phyloP scores from a whole-genome alignment of 768 basidiomycete species.

The Podaxis carcinomalis region DNA sequence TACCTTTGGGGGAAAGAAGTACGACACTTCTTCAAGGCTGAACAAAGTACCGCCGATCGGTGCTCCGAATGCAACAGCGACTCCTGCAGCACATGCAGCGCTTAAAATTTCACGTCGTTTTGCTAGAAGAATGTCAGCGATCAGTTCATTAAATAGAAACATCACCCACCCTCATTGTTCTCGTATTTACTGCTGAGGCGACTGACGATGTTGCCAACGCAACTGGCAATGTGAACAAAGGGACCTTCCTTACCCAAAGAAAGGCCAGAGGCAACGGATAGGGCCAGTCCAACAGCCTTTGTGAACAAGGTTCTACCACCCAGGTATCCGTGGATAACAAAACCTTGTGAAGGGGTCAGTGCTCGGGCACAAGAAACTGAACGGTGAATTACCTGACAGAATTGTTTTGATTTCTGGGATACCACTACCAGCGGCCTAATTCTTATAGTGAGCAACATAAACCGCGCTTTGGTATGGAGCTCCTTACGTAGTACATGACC shows the following conservation, averaged over 20 bases:
- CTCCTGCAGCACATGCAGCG: conserved; percentile 95
- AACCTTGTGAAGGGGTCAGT: conserved; percentile 45
- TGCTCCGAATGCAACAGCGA: conserved; percentile 95
- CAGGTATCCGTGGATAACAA: conserved; percentile 96
- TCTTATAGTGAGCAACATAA: conserved; percentile 8
- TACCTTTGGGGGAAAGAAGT: conserved; percentile 95
- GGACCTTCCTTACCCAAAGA: conserved; percentile 70
- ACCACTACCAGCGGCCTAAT: conserved; percentile 87
- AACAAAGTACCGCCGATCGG: conserved; percentile 93
- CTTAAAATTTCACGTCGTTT: conserved; percentile 94
- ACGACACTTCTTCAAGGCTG: conserved; percentile 92
- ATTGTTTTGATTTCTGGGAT: conserved; percentile 98
- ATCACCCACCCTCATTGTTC: conserved; percentile 77
- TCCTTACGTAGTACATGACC: conserved; percentile 77
- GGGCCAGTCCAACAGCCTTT: conserved; percentile 83
- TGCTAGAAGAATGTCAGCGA: conserved; percentile 34
- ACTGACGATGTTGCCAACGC: conserved; percentile 90
- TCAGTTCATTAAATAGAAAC: neutral
- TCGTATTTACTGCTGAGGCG: conserved; percentile 87
- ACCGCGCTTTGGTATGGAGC: neutral
- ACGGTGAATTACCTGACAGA: conserved; percentile 57
- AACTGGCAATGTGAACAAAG: conserved; percentile 91
- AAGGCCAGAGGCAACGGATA: conserved; percentile 90
- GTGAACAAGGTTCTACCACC: conserved; percentile 86
- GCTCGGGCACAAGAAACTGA: neutral